Base-by-base conservation (phyloP, 1,139 yeast genomes). In the Blastobotrys apis region DNA sequence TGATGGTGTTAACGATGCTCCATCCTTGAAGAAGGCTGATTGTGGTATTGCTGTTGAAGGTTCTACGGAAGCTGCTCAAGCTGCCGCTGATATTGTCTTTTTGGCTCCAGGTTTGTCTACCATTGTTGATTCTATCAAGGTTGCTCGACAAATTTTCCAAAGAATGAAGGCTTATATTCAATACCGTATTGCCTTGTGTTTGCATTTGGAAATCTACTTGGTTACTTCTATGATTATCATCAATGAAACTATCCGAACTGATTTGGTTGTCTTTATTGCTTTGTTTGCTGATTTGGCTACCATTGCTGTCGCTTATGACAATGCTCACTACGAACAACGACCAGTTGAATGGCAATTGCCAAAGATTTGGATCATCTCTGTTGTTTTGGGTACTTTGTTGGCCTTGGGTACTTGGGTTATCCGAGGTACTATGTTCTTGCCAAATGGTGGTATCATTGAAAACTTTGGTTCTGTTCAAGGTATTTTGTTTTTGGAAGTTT, bases 331-430 rank as follows among this genome's bases (percentile, higher is more conserved):
- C 78, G 94, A 92, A 71, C 94, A 87, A 70, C 75, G 76, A 66
- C 98, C 98, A 62, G 97, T 92, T 66, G 92, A 92, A 75, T 92
- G 98, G 98, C 90, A 92, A 82, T 75, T 90, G 67, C 85, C 85
- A 64, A 78, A 81, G 75, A 78, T 80, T 64, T 81, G 86, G 86
- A 84, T 84, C 68, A 77, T 81, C 79, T 81, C 86, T 48, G 77
- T 80, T 53, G 63, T 80, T 54, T 76, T 80, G 60, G 86, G 86
- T 62, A 59, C 77, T 35, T 71, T 80, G 49, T 75, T 80, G 64
- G 85, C 86, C 57, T 61, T 79, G 55, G 86, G 84, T 66, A 74
- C 85, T 53, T 80, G 86, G 86, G 80, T 80, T 58, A 75, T 83
- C 54, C 76, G 80, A 65, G 81, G 84, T 59, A 77, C 85, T 53